A percentile compares a stretch with the other conserved stretches of the same genome.
Conservation (phyloP, 768 basidiomycete species). For the Collybia sp. region DNA sequence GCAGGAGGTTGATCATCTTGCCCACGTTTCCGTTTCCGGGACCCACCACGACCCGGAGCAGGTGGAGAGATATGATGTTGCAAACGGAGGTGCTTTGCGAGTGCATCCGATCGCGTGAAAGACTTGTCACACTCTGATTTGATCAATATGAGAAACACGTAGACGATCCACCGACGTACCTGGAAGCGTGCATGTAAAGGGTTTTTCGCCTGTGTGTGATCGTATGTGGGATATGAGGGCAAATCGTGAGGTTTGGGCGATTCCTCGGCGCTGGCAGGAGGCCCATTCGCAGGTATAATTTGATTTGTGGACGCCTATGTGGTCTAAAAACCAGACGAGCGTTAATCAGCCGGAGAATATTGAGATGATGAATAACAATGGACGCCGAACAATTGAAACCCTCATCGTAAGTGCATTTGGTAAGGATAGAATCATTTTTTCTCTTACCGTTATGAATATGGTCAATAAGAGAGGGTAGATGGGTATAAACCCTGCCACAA, state of each 20-base stretch:
- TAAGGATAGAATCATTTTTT: conserved; percentile 2
- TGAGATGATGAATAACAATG: too few relatives aligned
- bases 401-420: background rate
- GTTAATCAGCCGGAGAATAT: too few relatives aligned
- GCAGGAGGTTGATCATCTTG: conserved; percentile 29
- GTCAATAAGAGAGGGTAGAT: conserved; percentile 70
- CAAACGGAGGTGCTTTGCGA: conserved; percentile 88
- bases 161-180: conserved; percentile 42
- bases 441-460: conserved; percentile 77
- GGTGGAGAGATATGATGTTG: conserved; percentile 80
- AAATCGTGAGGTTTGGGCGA: conserved; percentile 85
- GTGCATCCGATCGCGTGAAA: conserved; percentile 92
- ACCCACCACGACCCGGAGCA: conserved; percentile 65
- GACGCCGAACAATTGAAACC: too few relatives aligned
- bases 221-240: conserved; percentile 88
- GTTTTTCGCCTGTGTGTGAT: conserved; percentile 93
- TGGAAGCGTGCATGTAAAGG: conserved; percentile 77
- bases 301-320: conserved; percentile 81
- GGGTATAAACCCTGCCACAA: conserved; percentile 69
- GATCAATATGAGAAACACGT: conserved; percentile 1
- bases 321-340: conserved; percentile 38
- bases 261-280: conserved; percentile 72
- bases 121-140: conserved; percentile 85
- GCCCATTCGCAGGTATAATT: conserved; percentile 90
- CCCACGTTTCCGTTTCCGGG: conserved; percentile 65